Evolutionary conservation across 441 rosid species (phyloP).

Genomic region (Gossypium laxum): DNA sequence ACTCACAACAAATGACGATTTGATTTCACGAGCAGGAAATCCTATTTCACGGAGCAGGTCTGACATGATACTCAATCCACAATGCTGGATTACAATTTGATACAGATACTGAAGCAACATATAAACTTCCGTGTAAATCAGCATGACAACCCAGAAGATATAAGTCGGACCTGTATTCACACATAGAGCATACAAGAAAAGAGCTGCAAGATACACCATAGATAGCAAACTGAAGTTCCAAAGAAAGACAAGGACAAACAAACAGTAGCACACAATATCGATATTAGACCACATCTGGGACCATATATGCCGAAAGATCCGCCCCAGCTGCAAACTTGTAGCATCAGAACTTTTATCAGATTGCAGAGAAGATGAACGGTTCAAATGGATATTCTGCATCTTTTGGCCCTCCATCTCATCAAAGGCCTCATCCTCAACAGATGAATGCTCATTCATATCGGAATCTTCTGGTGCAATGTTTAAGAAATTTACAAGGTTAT

Average conservation of each 20-base stretch:
- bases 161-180: constrained; percentile 82
- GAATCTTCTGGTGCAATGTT: constrained; percentile 69
- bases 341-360: constrained; percentile 79
- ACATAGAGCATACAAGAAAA: constrained; percentile 88
- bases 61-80: constrained; percentile 51
- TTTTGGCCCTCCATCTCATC: constrained; percentile 66
- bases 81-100: constrained; percentile 93
- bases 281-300: constrained; percentile 88
- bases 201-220: constrained; percentile 81
- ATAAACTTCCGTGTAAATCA: constrained; percentile 83
- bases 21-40: constrained; percentile 74
- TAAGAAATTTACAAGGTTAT: constrained; percentile 76
- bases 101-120: constrained; percentile 80
- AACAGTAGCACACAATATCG: constrained; percentile 86
- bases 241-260: constrained; percentile 68
- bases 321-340: constrained; percentile 86
- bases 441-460: constrained; percentile 49
- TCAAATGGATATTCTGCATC: constrained; percentile 34
- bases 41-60: constrained; percentile 65
- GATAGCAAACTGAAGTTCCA: constrained; percentile 99
- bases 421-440: constrained; percentile 48
- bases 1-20: constrained; percentile 82
- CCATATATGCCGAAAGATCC: constrained; percentile 87
- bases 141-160: constrained; percentile 84
- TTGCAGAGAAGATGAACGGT: constrained; percentile 64